These are phyloP conservation scores for Phalaenopsis equestris DNA, from an alignment of 106 monocot species.

Conservation along the genomic window DNA sequence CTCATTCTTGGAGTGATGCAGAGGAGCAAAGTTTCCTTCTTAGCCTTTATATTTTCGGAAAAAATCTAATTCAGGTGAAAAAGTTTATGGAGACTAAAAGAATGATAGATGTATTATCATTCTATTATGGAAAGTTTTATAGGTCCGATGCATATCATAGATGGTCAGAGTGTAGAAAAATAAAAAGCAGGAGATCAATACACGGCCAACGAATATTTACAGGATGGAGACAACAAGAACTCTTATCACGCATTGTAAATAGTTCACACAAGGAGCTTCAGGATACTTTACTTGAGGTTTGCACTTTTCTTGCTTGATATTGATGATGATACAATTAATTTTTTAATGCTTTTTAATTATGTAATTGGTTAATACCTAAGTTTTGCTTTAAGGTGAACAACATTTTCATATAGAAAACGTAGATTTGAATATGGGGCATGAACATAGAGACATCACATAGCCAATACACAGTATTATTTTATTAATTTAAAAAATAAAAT, in stretches of 20 bases:
- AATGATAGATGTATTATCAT: constrained; percentile 66
- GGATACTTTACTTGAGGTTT: constrained; percentile 58
- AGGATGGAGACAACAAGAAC: constrained; percentile 73
- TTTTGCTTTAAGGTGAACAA: background rate
- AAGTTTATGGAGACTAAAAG: constrained; percentile 51
- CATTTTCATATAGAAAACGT: background rate
- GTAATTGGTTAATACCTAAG: background rate
- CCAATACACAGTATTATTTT: background rate
- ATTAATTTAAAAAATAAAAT: background rate
- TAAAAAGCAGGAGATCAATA: constrained; percentile 48
- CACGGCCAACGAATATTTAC: constrained; percentile 68
- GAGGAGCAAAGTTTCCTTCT: constrained; percentile 70
- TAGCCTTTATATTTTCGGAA: constrained; percentile 83
- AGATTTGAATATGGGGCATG: background rate
- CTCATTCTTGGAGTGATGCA: constrained; percentile 39
- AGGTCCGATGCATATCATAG: constrained; percentile 57
- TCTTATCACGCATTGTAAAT: constrained; percentile 50
- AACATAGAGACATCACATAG: background rate
- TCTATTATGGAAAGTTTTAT: constrained; percentile 87
- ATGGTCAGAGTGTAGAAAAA: constrained; percentile 75
- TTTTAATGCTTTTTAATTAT: background rate
- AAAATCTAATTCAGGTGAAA: constrained; percentile 53
- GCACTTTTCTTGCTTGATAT: constrained; percentile 5
- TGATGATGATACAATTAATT: background rate
- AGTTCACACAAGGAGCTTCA: constrained; percentile 26